phyloP scores from a whole-genome alignment of 768 basidiomycete genomes.

The Leccinum sublutescens region DNA sequence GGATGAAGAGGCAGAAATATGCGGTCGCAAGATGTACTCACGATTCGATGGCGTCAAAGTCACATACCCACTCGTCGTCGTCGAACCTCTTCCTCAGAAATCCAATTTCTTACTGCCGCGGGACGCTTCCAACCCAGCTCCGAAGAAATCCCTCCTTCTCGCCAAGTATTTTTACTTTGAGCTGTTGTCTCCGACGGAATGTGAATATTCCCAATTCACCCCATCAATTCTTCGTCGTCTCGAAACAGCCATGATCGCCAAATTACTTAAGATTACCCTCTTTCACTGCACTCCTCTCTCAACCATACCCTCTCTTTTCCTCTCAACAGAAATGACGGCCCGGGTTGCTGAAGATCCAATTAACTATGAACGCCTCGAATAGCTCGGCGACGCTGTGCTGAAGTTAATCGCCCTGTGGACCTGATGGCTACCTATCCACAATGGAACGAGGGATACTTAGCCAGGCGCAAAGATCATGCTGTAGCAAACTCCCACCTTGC shows the following conservation, averaged over 20 bases:
- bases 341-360: conserved; percentile 54
- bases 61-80: conserved; percentile 64
- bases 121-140: conserved; percentile 16
- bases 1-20: conserved; percentile 49
- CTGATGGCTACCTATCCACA: conserved; percentile 60
- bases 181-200: conserved; percentile 52
- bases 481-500: conserved; percentile 71
- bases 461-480: conserved; percentile 58
- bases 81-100: conserved; percentile 47
- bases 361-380: conserved; percentile 75
- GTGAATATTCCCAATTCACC: conserved; percentile 53
- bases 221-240: conserved; percentile 68
- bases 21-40: conserved; percentile 32
- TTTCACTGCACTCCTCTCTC: conserved; percentile 43
- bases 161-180: conserved; percentile 45
- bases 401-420: conserved; percentile 61
- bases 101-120: conserved; percentile 61
- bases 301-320: conserved; percentile 44
- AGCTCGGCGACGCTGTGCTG: conserved; percentile 72
- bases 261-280: conserved; percentile 48
- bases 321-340: conserved; percentile 59
- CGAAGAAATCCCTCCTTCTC: conserved; percentile 40
- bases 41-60: conserved; percentile 37
- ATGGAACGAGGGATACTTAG: conserved; percentile 80
- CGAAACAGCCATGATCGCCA: conserved; percentile 48